Conservation (phyloP, 75 land plant species). For the Sequoia sempervirens region DNA sequence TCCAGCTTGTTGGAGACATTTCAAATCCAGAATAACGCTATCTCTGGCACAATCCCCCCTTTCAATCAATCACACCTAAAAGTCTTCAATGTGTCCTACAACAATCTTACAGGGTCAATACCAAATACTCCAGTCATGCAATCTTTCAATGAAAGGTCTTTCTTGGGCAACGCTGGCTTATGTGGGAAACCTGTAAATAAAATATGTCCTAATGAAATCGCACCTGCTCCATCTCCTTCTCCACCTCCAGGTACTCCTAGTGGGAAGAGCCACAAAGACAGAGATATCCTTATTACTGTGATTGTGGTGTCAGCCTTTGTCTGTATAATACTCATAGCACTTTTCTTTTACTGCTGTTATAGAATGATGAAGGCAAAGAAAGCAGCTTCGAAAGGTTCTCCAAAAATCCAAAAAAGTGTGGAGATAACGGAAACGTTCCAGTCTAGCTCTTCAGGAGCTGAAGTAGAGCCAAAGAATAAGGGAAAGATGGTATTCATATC, state of each 20-base stretch:
- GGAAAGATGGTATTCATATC: not conserved
- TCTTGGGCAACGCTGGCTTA: constrained; percentile 41
- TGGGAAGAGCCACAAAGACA: not conserved
- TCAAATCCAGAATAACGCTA: constrained; percentile 41
- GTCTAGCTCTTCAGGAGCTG: constrained; percentile 35
- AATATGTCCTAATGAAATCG: constrained; percentile 13
- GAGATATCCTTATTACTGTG: not conserved
- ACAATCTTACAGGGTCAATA: constrained; percentile 50
- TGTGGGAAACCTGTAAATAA: constrained; percentile 50
- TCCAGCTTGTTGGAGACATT: constrained; percentile 31
- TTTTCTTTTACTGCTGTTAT: not conserved
- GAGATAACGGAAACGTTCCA: not conserved
- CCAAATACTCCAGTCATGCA: constrained; percentile 35
- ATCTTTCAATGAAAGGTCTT: constrained; percentile 25
- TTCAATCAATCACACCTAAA: constrained; percentile 42
- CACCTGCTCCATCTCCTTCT: not conserved
- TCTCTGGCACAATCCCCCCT: constrained; percentile 59
- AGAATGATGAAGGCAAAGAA: not conserved
- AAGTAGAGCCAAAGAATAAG: not conserved
- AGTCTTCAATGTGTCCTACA: constrained; percentile 65
- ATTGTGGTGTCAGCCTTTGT: not conserved
- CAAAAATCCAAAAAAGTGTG: not conserved
- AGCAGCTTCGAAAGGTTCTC: not conserved
- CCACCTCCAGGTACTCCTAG: not conserved
- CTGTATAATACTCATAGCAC: not conserved